phyloP scores from a whole-genome alignment of 768 basidiomycete species.

The Boletus huronensis region DNA sequence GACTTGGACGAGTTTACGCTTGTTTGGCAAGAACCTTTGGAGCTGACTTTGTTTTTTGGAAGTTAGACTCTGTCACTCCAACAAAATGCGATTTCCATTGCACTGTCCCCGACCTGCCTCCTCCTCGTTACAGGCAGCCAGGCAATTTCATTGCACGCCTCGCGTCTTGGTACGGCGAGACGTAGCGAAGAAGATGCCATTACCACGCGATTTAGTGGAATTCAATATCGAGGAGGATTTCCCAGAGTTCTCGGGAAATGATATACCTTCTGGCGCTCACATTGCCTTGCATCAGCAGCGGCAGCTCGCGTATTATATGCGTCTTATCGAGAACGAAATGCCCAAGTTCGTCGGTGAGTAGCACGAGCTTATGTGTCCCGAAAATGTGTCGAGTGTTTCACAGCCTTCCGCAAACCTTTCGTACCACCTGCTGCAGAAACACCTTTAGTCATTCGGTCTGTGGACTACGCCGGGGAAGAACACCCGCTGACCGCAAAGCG shows the following conservation, averaged over 20 bases:
- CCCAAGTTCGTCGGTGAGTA: constrained; percentile 76
- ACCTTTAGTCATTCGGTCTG: constrained; percentile 68
- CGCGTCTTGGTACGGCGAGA: constrained; percentile 16
- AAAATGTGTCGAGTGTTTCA: constrained; percentile 4
- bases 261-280: constrained; percentile 70
- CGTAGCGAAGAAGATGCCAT: constrained; percentile 26
- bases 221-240: constrained; percentile 37
- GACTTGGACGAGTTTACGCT: constrained; percentile 17
- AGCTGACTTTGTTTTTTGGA: background rate
- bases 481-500: constrained; percentile 74
- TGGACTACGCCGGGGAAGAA: constrained; percentile 73
- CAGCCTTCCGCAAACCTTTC: constrained; percentile 83
- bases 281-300: constrained; percentile 70
- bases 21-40: constrained; percentile 20
- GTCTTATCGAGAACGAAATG: constrained; percentile 87
- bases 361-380: constrained; percentile 3
- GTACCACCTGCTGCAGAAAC: constrained; percentile 54
- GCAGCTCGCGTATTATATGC: constrained; percentile 69
- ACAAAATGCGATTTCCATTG: constrained; percentile 22
- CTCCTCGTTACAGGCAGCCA: constrained; percentile 7
- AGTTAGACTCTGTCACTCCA: background rate
- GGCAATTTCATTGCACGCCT: constrained; percentile 27
- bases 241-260: constrained; percentile 40
- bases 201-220: constrained; percentile 38
- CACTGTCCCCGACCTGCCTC: constrained; percentile 15